Evolutionary conservation across 1,284 basidiomycete species (phyloP), one percentile per base, ranked within the genome.

Genomic region (Austroboletus novae-zelandiae): DNA sequence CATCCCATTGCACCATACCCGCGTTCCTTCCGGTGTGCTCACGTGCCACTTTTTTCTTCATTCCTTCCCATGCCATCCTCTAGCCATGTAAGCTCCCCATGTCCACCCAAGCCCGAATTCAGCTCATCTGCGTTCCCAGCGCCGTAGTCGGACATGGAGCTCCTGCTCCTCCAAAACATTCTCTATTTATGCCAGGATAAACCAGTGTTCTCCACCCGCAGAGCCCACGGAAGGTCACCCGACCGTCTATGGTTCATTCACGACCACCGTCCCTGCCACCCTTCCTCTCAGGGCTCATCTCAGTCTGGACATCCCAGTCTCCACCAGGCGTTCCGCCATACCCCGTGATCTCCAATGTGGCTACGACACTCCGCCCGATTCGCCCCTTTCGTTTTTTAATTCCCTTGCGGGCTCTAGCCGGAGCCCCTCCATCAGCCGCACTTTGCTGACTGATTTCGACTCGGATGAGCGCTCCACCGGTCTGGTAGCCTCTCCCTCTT

Each of bases 241-340:
- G 20, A 62, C 68, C 42, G 76, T 69, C 27, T 70, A 69, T 51
- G 80, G 80, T 31, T 77, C 80, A 10, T 82, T 82, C 55, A 72
- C 74, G 2, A 69, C 70, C 1, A 71, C 70, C 0, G 36, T 53
- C n/a, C 58, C 68, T n/a, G 68, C 69, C 13, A 18, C 53, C 13
- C 54, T 57, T 10, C 64, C 55, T 47, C 60, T 71, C 44, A 57
- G 55, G 18, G 39, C 58, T 4, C 51, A 56, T n/a, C 50, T 64
- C 37, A 43, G 17, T 31, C 49, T 64, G 1, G 39, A 57, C n/a
- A 60, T 68, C 40, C 54, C 64, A 5, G 18, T 34, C 29, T 30
- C 46, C 9, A 39, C 54, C 25, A 40, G 51, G 10, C 27, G 44
- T 17, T 49, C 37, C 17, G 36, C 35, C 30, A 52, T 45, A 34